Evolutionary conservation across 2,329 filamentous ascomycete genomes (phyloP), one percentile per base, ranked within the genome.

Genomic region (Epicoccum nigrum): DNA sequence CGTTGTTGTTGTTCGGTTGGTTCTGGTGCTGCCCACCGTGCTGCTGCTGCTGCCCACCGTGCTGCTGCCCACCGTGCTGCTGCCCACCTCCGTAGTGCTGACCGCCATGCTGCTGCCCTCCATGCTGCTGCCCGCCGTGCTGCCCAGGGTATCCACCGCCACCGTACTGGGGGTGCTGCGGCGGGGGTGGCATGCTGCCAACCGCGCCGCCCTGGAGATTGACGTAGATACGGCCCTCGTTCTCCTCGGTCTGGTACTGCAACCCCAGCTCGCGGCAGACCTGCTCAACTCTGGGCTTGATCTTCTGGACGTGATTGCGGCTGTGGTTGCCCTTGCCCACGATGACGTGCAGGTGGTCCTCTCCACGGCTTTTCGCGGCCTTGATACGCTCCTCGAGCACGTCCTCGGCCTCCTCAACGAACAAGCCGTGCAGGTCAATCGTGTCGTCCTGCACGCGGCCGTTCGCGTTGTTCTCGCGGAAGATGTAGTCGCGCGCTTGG

Each of bases 301-400:
- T 86, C 80, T 94, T 97, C 74, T 96, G 91, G 19, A 97, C 82
- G 66, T 94, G 88, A 59, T 86, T 83, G 8, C 77, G 79, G 42
- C 86, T 90, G 77, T 99, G 94, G 72, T 95, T 94, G 3, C 94
- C 94, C 75, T 93, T 96, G 67, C 94, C 94, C 23, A 97, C 93
- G 67, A 99, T 97, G 32, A 96, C 92, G 76, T 96, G 92, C 48
- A 99, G 78, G 76, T 96, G 90, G 16, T 79, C 84, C 77, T 96
- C 88, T 0, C 90, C 90, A 28, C 84, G 82, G 45, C 82, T 74
- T 70, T 85, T 84, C 51, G 92, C 92, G 61, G 89, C 86, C 60
- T 85, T 84, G 68, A 99, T 96, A 60, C 94, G 83, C 74, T 90
- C 81, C 76, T 93, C 90, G 17, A 97, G 79, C 50, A 97, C 94